Evolutionary conservation across 139 green algal genomes (phyloP).

Genomic region (Micractinium sp.): DNA sequence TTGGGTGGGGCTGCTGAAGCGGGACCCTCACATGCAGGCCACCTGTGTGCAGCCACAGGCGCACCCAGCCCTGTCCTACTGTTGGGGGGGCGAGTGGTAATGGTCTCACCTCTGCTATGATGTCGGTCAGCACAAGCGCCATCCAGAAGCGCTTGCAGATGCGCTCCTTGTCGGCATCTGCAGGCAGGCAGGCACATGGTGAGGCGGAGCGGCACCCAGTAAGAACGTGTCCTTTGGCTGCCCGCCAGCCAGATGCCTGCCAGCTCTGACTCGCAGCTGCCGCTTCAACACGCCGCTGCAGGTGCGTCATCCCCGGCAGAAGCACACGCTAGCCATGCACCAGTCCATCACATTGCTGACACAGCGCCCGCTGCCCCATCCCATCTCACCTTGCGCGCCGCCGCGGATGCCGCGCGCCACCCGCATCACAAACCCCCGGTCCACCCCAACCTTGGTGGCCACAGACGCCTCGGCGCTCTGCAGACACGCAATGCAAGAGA

Average conservation of each 20-base stretch:
- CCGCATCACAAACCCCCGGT: slow-evolving; percentile 14
- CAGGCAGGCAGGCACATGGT: neutral
- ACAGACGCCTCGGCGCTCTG: slow-evolving; percentile 24
- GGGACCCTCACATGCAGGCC: too few species aligned
- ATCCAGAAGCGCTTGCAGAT: slow-evolving; percentile 65
- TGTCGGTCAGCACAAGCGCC: slow-evolving; percentile 80
- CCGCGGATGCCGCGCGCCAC: slow-evolving; percentile 5
- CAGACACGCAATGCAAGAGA: neutral
- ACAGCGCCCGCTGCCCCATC: neutral
- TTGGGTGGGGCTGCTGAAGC: neutral
- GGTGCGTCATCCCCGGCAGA: too few species aligned
- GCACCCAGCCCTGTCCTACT: too few species aligned
- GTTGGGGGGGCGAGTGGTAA: too few species aligned
- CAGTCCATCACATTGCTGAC: neutral
- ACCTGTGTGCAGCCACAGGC: too few species aligned
- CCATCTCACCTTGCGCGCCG: neutral
- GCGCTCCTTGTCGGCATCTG: slow-evolving; percentile 44
- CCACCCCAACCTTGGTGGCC: slow-evolving; percentile 27
- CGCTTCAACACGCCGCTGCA: too few species aligned
- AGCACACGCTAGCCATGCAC: too few species aligned
- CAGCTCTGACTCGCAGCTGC: too few species aligned
- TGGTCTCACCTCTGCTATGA: slow-evolving; percentile 73
- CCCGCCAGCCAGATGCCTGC: neutral
- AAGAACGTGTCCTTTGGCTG: too few species aligned
- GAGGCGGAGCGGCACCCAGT: too few species aligned